Base-by-base conservation (phyloP, 2,329 filamentous ascomycete species). In the Ascochyta pisi region DNA sequence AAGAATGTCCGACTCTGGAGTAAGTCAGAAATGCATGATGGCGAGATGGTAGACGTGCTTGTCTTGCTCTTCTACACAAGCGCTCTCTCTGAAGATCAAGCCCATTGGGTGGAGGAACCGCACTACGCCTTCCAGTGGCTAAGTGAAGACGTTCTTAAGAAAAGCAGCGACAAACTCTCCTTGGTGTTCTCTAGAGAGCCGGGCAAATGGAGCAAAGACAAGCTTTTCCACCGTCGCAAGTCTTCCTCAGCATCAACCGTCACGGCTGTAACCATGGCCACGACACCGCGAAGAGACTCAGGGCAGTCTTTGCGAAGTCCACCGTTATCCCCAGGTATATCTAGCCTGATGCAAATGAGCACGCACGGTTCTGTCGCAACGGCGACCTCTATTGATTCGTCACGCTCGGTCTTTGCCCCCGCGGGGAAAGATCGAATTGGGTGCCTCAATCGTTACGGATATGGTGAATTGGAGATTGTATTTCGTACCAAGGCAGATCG, bases 91-190 rank as follows among this genome's bases (percentile, higher is more conserved):
- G 68, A 67, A 29, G 68, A 68, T 4, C 65, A 64, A 29, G 68
- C 63, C 10, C 70, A 73, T 19, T 73, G 71, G 71, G 70, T 73
- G 3, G 68, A 73, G 47, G 71, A 73, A 39, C 70, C 70, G 12
- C 70, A 73, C 31, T 70, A 69, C 37, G 64, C 57, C 4, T 74
- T 74, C 34, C 64, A 73, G 40, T 69, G 66, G 68, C 58, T 74
- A 1, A 44, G 65, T 2, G 64, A 70, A 2, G 61, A 65, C 4
- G 54, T 57, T 1, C 66, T 62, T 48, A 69, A 65, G 42, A 68
- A 67, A 24, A 53, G 43, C 6, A 61, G 55, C 22, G 64, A 73
- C 0, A 70, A 62, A 34, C 42, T 72, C 13, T 59, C 55, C 6
- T 58, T 74, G 15, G 29, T 62, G 0, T 70, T 73, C n/a, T 71